Evolutionary conservation across 2,329 filamentous ascomycete genomes (phyloP).

Genomic region (Cryphonectria parasitica): DNA sequence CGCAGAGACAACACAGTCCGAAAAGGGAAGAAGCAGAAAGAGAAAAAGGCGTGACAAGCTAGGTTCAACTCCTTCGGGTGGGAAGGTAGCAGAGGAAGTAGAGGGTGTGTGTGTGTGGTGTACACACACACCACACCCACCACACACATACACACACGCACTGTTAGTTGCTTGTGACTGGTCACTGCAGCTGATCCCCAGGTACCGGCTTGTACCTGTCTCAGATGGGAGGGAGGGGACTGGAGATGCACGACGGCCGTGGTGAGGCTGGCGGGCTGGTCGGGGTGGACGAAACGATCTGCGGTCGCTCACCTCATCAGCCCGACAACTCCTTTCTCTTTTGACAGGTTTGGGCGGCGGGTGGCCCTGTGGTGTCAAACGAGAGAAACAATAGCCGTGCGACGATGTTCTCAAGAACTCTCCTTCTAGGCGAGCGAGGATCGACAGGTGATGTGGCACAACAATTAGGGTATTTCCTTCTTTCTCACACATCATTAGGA

Average conservation of each 20-base stretch:
- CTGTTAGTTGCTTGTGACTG: neutral
- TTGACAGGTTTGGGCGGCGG: neutral
- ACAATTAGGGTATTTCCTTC: neutral
- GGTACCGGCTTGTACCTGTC: constrained; percentile 23
- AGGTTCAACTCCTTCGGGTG: neutral
- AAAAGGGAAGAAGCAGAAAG: no score
- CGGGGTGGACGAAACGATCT: constrained; percentile 12
- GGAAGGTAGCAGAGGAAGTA: constrained; percentile 7
- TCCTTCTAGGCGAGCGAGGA: neutral
- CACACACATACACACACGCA: neutral
- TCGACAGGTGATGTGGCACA: neutral
- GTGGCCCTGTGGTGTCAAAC: neutral
- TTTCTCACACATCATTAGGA: neutral
- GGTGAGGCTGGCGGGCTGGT: neutral
- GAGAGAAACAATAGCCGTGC: neutral
- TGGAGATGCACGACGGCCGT: neutral
- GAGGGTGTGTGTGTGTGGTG: neutral
- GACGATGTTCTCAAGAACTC: neutral
- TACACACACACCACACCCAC: neutral
- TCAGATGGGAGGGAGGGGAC: constrained; percentile 9
- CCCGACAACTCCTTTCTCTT: neutral
- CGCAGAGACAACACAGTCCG: neutral
- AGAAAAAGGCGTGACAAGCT: neutral
- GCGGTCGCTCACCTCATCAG: constrained; percentile 14
- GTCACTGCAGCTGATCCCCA: constrained; percentile 15